Percentiles rank a stretch among this genome's conserved stretches.
Conservation (phyloP, 2,329 filamentous ascomycete genomes). For the Trichoderma arundinaceum region DNA sequence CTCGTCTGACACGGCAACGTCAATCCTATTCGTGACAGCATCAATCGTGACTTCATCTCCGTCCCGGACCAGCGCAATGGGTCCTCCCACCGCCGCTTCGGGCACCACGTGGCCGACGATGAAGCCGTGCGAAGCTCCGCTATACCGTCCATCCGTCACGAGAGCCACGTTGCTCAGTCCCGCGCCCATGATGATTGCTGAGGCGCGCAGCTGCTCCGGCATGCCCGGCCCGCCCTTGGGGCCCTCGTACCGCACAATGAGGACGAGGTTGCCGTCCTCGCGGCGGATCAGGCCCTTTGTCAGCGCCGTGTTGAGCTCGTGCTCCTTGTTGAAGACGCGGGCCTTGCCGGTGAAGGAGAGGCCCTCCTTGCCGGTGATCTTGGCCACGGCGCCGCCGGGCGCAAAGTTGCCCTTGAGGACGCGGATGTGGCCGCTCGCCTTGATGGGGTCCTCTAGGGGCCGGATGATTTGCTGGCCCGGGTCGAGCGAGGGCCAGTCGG, state of each 20-base stretch:
- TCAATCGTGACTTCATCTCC: constrained; percentile 88
- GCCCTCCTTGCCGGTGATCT: constrained; percentile 96
- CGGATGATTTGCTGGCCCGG: constrained; percentile 88
- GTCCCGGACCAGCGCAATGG: constrained; percentile 80
- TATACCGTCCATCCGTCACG: constrained; percentile 90
- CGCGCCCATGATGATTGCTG: constrained; percentile 90
- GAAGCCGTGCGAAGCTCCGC: constrained; percentile 86
- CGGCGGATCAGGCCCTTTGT: constrained; percentile 65
- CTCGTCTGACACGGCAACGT: constrained; percentile 67
- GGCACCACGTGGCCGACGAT: constrained; percentile 93
- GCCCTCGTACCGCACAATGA: constrained; percentile 92
- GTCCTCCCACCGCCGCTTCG: constrained; percentile 86
- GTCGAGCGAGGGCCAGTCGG: constrained; percentile 75
- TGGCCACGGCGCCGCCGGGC: constrained; percentile 87
- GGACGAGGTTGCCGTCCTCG: constrained; percentile 75
- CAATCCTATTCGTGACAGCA: constrained; percentile 78
- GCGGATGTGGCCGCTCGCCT: constrained; percentile 83
- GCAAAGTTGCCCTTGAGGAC: constrained; percentile 87
- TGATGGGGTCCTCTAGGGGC: constrained; percentile 74
- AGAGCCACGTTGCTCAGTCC: constrained; percentile 85
- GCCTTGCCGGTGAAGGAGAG: constrained; percentile 80
- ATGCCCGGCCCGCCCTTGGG: constrained; percentile 94
- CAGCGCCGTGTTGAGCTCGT: constrained; percentile 76
- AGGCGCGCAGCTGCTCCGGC: constrained; percentile 91
- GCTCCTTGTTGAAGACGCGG: constrained; percentile 85